phyloP scores from a whole-genome alignment of 2,329 filamentous ascomycete genomes.

The Didymella glomerata region DNA sequence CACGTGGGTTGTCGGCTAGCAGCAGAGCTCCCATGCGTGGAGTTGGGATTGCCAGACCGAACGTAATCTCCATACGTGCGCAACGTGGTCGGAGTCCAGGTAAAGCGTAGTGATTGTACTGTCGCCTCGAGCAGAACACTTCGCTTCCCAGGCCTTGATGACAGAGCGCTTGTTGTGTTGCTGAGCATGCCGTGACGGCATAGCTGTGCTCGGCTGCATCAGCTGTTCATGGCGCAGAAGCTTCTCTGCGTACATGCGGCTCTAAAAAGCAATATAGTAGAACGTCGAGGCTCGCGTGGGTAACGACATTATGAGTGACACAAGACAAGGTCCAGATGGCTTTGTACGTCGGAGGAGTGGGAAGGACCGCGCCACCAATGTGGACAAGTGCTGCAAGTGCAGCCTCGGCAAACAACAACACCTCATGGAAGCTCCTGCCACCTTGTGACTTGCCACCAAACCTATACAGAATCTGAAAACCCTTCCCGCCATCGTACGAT shows the following conservation, averaged over 20 bases:
- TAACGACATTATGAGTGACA: conserved; percentile 15
- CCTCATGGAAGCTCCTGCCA: conserved; percentile 1
- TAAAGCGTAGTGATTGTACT: too few species aligned
- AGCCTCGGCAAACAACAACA: conserved; percentile 12
- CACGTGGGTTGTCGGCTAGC: neutral
- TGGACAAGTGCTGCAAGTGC: conserved; percentile 8
- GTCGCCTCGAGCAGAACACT: neutral
- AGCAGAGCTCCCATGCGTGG: neutral
- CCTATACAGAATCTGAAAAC: neutral
- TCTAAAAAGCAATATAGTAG: conserved; percentile 20
- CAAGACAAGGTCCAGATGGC: conserved; percentile 19
- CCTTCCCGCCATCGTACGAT: conserved; percentile 12
- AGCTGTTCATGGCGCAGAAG: conserved; percentile 2
- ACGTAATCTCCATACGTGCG: neutral
- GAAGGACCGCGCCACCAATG: conserved; percentile 4
- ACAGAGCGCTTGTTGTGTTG: neutral
- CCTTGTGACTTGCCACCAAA: conserved; percentile 3
- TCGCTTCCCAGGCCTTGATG: neutral
- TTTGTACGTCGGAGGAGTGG: conserved; percentile 4
- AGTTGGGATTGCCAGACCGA: neutral
- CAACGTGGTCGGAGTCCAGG: too few species aligned
- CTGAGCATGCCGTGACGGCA: conserved; percentile 4
- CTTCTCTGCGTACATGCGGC: conserved; percentile 9
- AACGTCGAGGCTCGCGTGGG: conserved; percentile 21
- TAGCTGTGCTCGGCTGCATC: neutral